A percentile compares a stretch with the other conserved stretches of the same genome.
These are phyloP conservation scores for Westerdykella ornata DNA, from an alignment of 2,329 filamentous ascomycete species.

Conservation along the genomic window DNA sequence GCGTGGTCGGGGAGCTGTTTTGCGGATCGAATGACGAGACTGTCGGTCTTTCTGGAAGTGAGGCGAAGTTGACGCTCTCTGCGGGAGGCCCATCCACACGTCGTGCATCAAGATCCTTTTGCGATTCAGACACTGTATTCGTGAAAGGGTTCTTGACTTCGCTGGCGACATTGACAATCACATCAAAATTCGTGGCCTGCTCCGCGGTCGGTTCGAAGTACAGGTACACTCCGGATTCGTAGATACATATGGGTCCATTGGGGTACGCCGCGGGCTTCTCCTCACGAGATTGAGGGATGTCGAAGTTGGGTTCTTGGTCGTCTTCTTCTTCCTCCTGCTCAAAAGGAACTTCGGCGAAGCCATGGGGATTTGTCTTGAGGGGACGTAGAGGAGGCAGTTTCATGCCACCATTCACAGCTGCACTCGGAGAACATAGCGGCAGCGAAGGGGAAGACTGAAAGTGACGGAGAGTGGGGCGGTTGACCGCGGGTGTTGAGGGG, in stretches of 20 bases:
- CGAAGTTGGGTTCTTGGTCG: slow-evolving; percentile 47
- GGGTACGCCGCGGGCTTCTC: slow-evolving; percentile 76
- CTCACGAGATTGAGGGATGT: slow-evolving; percentile 53
- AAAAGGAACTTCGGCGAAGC: slow-evolving; percentile 54
- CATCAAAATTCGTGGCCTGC: slow-evolving; percentile 70
- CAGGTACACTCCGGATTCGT: slow-evolving; percentile 68
- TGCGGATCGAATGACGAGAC: slow-evolving; percentile 23
- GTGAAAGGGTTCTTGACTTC: slow-evolving; percentile 73
- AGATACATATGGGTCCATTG: slow-evolving; percentile 74
- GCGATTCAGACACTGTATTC: slow-evolving; percentile 19
- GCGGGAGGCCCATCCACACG: slow-evolving; percentile 31
- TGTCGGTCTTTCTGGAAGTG: slow-evolving; percentile 23
- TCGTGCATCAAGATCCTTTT: slow-evolving; percentile 34
- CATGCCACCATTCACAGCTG: slow-evolving; percentile 47
- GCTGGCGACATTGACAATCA: slow-evolving; percentile 76
- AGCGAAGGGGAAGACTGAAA: slow-evolving; percentile 58
- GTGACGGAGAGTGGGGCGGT: slow-evolving; percentile 49
- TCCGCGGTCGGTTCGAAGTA: slow-evolving; percentile 75
- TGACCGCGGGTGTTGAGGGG: slow-evolving; percentile 52
- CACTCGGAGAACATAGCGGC: slow-evolving; percentile 48
- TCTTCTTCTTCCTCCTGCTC: slow-evolving; percentile 65
- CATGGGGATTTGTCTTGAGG: slow-evolving; percentile 28
- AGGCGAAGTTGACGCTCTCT: slow-evolving; percentile 32
- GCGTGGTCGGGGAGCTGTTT: slow-evolving; percentile 43
- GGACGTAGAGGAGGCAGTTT: slow-evolving; percentile 41